These are phyloP conservation scores for Elsinoe batatas DNA, from an alignment of 2,329 filamentous ascomycete species.

Conservation along the genomic window DNA sequence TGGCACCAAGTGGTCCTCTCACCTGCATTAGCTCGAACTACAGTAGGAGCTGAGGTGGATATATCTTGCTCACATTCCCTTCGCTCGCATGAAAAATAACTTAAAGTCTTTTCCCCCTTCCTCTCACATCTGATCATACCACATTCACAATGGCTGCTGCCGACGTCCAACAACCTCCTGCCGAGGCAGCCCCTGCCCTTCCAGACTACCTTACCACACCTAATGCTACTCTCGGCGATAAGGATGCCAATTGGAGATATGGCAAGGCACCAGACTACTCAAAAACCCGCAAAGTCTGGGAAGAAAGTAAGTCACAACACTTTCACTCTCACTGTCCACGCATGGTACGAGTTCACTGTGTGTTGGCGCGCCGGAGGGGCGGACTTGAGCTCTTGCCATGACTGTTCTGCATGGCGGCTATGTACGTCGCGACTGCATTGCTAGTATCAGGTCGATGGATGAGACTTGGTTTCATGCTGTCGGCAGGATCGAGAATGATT, in stretches of 20 bases:
- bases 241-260: constrained; percentile 49
- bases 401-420: too few species aligned
- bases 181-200: constrained; percentile 29
- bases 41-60: neutral
- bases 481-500: neutral
- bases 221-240: constrained; percentile 48
- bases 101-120: neutral
- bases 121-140: neutral
- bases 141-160: constrained; percentile 21
- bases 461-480: too few species aligned
- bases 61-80: neutral
- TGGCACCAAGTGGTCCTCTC: neutral
- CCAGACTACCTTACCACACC: constrained; percentile 52
- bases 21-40: constrained; percentile 6
- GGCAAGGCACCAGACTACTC: constrained; percentile 53
- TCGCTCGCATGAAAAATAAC: neutral
- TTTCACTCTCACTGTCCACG: neutral
- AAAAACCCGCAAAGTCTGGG: constrained; percentile 51
- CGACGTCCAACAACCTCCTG: constrained; percentile 19
- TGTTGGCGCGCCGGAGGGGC: too few species aligned
- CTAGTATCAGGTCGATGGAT: too few species aligned
- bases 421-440: too few species aligned
- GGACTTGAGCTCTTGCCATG: too few species aligned
- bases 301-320: constrained; percentile 43
- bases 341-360: neutral